Evolutionary conservation across 805 yeast species (phyloP), one percentile per base, ranked within the genome.

Genomic region (Pichia scutulata): DNA sequence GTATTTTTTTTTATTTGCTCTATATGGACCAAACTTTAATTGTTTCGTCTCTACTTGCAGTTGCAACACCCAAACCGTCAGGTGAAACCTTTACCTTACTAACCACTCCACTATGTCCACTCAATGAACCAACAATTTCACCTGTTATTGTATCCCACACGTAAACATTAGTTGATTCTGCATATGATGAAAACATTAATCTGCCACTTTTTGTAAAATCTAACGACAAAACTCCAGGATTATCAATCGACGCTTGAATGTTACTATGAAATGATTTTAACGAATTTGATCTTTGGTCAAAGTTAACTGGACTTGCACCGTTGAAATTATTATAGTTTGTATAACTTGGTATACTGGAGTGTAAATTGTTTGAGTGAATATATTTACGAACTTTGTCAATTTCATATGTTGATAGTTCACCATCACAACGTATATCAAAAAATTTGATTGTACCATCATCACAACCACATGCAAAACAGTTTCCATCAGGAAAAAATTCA

Each of bases 11-110:
- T n/a, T n/a, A n/a, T n/a, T 9, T 14, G 19, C 25, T n/a, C 41
- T 39, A 54, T 13, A 52, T 52, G 7, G 78, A 67, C 89, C 90
- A 86, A 1, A 86, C 69, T 56, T 78, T 80, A 56, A 85, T 74
- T 1, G 90, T 80, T 8, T 81, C 67, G 61, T 88, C 96, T 86
- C 95, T 84, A 1, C 92, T 84, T 1, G 86, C 84, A 2, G 96
- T 86, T 50, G 84, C 81, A 10, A 89, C 74, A 0, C 84, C 89
- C 22, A 77, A 61, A 0, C 97, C 96, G 65, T 88, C 87, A 0
- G 82, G 82, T 55, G 89, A 78, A 1, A 82, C 75, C 39, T 72
- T 69, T 3, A 89, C 84, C 57, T 80, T 79, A 46, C 81, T 79
- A 10, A 86, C 75, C 44, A 82, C 72, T 54, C 78, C 80, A 12